Conservation (phyloP, 2,329 filamentous ascomycete genomes). For the Epichloe sp. region DNA sequence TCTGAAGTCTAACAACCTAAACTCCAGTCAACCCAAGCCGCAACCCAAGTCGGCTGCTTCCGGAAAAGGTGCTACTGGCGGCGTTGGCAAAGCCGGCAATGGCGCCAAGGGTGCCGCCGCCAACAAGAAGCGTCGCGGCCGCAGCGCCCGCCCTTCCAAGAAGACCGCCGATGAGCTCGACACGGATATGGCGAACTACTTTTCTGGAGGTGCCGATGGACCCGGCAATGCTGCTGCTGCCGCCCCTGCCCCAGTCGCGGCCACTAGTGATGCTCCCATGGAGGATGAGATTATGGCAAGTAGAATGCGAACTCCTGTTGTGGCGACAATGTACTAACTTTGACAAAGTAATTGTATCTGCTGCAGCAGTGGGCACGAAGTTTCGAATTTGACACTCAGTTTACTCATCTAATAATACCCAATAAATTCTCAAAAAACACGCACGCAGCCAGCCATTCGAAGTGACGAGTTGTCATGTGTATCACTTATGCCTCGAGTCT, state of each 20-base stretch:
- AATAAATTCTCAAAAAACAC: slow-evolving; percentile 1
- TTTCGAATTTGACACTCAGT: not conserved
- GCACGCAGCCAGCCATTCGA: not conserved
- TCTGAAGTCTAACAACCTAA: slow-evolving; percentile 1
- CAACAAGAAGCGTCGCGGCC: slow-evolving; percentile 40
- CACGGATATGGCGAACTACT: slow-evolving; percentile 96
- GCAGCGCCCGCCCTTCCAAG: slow-evolving; percentile 54
- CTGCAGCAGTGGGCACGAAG: not conserved
- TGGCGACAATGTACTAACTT: not conserved
- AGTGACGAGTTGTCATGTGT: not conserved
- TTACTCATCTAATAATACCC: slow-evolving; percentile 4
- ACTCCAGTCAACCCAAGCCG: slow-evolving; percentile 19
- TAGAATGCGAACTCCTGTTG: not conserved
- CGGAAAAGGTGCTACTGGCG: slow-evolving; percentile 39
- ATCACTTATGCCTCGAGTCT: not conserved
- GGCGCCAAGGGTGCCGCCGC: slow-evolving; percentile 32
- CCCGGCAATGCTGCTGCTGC: slow-evolving; percentile 34
- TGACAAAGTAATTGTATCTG: not conserved
- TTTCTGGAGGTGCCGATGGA: slow-evolving; percentile 38
- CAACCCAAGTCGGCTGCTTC: slow-evolving; percentile 72
- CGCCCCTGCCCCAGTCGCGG: slow-evolving; percentile 26
- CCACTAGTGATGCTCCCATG: slow-evolving; percentile 47
- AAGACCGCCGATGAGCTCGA: slow-evolving; percentile 95
- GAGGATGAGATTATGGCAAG: slow-evolving; percentile 48
- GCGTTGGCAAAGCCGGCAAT: slow-evolving; percentile 25